phyloP scores from a whole-genome alignment of 2,329 filamentous ascomycete genomes.

The Arthrobotrys conoides region DNA sequence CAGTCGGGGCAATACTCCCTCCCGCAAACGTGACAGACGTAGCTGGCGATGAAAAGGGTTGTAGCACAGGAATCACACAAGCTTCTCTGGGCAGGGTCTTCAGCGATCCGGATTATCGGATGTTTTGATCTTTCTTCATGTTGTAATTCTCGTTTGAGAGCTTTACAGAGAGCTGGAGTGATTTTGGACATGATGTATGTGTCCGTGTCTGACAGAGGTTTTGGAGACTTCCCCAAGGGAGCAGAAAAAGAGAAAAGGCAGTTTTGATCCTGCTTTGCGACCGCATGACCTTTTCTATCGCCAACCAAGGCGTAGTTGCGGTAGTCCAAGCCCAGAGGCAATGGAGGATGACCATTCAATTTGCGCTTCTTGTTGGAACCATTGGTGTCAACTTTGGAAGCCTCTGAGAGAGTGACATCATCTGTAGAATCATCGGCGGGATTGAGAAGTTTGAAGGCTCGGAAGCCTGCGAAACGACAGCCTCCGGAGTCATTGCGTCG shows the following conservation, averaged over 20 bases:
- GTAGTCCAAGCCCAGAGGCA: slow-evolving; percentile 51
- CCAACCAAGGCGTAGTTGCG: slow-evolving; percentile 49
- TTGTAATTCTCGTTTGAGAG: slow-evolving; percentile 36
- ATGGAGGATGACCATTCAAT: slow-evolving; percentile 18
- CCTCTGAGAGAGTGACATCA: not conserved
- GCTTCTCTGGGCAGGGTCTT: slow-evolving; percentile 55
- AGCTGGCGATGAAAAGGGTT: slow-evolving; percentile 63
- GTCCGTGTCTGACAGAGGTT: slow-evolving; percentile 7
- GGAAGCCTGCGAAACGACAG: slow-evolving; percentile 61
- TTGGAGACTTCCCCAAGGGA: slow-evolving; percentile 7
- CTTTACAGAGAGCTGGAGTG: slow-evolving; percentile 25
- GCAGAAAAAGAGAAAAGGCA: slow-evolving; percentile 35
- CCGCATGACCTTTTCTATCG: slow-evolving; percentile 27
- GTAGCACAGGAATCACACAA: slow-evolving; percentile 64
- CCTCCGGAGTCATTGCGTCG: slow-evolving; percentile 60
- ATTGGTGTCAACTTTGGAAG: not conserved
- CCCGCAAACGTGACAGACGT: slow-evolving; percentile 64
- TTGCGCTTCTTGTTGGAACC: slow-evolving; percentile 35
- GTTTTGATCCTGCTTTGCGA: slow-evolving; percentile 18
- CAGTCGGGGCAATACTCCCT: slow-evolving; percentile 64
- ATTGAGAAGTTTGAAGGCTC: slow-evolving; percentile 58
- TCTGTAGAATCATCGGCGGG: not conserved
- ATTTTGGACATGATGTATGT: slow-evolving; percentile 52
- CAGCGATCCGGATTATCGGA: slow-evolving; percentile 48
- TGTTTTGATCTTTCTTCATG: slow-evolving; percentile 42